A percentile compares a stretch with the other conserved stretches of the same genome.
These are phyloP conservation scores for Leccinellum luteum DNA, from an alignment of 768 basidiomycete genomes.

Conservation along the genomic window DNA sequence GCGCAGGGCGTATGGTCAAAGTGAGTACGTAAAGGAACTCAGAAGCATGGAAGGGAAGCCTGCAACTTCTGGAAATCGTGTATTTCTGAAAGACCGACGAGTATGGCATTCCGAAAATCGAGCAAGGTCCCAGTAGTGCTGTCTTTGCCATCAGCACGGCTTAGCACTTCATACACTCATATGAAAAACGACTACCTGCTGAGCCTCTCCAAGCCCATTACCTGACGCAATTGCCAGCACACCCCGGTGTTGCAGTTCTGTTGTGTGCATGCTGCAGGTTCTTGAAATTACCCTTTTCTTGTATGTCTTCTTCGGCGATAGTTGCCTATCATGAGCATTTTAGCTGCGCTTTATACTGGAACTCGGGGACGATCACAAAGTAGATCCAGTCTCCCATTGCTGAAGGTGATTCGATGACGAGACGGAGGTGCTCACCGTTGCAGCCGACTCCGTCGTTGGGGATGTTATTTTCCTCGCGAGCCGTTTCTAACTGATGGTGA, in stretches of 20 bases:
- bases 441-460: conserved; percentile 54
- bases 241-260: conserved; percentile 47
- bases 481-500: too few relatives aligned
- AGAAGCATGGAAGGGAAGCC: background rate
- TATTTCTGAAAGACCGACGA: conserved; percentile 15
- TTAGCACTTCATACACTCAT: conserved; percentile 36
- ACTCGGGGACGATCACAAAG: conserved; percentile 47
- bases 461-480: conserved; percentile 47
- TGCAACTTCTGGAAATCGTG: conserved; percentile 1
- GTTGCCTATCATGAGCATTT: conserved; percentile 40
- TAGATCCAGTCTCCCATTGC: conserved; percentile 58
- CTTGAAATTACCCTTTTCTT: background rate
- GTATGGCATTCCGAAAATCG: conserved; percentile 30
- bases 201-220: conserved; percentile 21
- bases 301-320: conserved; percentile 19
- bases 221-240: conserved; percentile 37
- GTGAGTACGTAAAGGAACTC: conserved; percentile 5
- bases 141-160: background rate
- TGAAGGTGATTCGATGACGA: conserved; percentile 49
- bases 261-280: conserved; percentile 33
- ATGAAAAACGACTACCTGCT: conserved; percentile 23
- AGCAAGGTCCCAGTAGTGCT: conserved; percentile 1
- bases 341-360: conserved; percentile 47
- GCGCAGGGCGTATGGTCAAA: background rate
- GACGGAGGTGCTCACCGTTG: conserved; percentile 43